A percentile compares a stretch with the other conserved stretches of the same genome.
phyloP scores from a whole-genome alignment of 306 rosid genomes.

The Pachyrhizus erosus region DNA sequence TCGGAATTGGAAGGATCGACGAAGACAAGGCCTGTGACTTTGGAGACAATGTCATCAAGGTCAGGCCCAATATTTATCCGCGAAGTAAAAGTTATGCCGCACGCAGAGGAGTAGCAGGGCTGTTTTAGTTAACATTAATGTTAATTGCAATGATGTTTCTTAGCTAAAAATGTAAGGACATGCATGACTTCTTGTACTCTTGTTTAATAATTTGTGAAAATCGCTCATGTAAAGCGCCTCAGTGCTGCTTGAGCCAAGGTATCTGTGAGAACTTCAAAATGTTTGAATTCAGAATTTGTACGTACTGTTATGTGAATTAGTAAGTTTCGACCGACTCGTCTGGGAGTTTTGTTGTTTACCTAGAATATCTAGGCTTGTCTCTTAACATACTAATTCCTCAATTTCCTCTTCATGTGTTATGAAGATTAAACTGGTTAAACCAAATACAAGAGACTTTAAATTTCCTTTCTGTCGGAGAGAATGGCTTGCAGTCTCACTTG shows the following conservation, averaged over 20 bases:
- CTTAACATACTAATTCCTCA: background rate
- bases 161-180: background rate
- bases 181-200: background rate
- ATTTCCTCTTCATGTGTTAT: background rate
- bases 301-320: background rate
- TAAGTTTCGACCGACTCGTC: too few species aligned
- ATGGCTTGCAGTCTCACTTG: background rate
- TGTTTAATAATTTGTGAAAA: background rate
- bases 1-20: constrained; percentile 66
- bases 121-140: background rate
- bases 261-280: background rate
- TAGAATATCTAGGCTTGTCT: background rate
- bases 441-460: background rate
- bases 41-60: constrained; percentile 40
- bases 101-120: background rate
- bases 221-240: background rate
- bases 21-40: constrained; percentile 65
- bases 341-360: background rate
- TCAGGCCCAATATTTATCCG: constrained; percentile 30
- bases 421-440: background rate
- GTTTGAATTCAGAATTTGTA: background rate
- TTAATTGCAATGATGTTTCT: background rate
- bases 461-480: background rate
- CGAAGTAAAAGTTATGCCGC: constrained; percentile 63
- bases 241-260: background rate